Conservation (phyloP, 495 filamentous ascomycete species). For the Astrothelium macrocarpum region DNA sequence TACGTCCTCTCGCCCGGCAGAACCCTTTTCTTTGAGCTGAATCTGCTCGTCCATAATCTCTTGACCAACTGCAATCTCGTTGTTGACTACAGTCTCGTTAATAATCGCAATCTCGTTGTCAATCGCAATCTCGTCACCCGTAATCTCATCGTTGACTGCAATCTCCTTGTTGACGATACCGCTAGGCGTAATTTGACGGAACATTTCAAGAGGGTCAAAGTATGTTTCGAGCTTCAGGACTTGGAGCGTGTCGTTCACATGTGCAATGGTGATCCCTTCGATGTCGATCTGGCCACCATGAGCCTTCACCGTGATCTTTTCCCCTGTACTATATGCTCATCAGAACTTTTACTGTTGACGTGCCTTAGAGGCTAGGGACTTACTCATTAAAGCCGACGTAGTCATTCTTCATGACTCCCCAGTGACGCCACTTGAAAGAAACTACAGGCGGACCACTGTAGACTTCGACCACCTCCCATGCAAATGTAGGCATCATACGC, state of each 20-base stretch:
- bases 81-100: too few species aligned
- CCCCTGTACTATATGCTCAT: constrained; percentile 39
- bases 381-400: constrained; percentile 53
- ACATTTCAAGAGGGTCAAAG: constrained; percentile 58
- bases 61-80: too few species aligned
- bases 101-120: too few species aligned
- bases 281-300: constrained; percentile 44
- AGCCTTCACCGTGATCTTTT: constrained; percentile 48
- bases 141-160: too few species aligned
- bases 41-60: constrained; percentile 20
- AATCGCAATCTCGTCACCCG: too few species aligned
- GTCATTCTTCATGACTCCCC: constrained; percentile 55
- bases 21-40: constrained; percentile 5
- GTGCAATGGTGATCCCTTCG: constrained; percentile 47
- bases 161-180: constrained; percentile 36
- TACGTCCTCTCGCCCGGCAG: neutral
- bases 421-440: constrained; percentile 54
- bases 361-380: constrained; percentile 12
- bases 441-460: constrained; percentile 52
- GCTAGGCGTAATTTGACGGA: constrained; percentile 48
- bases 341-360: constrained; percentile 3
- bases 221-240: constrained; percentile 50
- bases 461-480: constrained; percentile 60
- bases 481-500: constrained; percentile 60
- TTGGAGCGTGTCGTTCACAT: constrained; percentile 49